These are phyloP conservation scores for Adenanthera pavonina DNA, from an alignment of 306 rosid genomes.

Conservation along the genomic window DNA sequence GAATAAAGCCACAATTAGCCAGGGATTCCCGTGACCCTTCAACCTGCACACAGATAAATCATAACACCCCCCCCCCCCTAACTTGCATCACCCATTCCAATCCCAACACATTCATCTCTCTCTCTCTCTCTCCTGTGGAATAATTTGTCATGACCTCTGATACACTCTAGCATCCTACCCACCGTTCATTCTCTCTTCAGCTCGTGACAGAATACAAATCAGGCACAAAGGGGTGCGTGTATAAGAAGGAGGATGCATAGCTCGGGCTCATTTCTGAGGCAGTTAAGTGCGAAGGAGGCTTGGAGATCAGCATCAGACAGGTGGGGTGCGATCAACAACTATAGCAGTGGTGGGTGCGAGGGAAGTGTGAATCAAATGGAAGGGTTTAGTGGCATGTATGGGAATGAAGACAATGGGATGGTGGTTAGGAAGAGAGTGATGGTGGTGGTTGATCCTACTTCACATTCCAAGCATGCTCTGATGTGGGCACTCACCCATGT, in stretches of 20 bases:
- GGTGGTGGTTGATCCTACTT: constrained; percentile 78
- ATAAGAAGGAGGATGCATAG: constrained; percentile 50
- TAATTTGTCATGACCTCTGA: constrained; percentile 17
- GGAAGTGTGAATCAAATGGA: constrained; percentile 60
- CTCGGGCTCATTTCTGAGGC: constrained; percentile 62
- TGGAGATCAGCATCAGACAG: constrained; percentile 69
- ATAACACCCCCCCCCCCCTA: neutral
- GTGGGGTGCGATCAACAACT: constrained; percentile 53
- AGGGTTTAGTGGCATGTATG: constrained; percentile 52
- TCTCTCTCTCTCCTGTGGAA: constrained; percentile 19
- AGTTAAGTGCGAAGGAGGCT: constrained; percentile 63
- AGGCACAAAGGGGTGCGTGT: constrained; percentile 23
- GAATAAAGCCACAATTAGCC: constrained; percentile 48
- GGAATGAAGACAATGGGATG: constrained; percentile 47
- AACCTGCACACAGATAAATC: constrained; percentile 45
- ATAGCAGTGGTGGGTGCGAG: constrained; percentile 37
- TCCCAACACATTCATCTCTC: constrained; percentile 2
- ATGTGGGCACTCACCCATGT: constrained; percentile 89
- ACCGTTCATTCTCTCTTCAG: constrained; percentile 35
- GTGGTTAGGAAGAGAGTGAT: constrained; percentile 74
- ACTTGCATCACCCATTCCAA: neutral
- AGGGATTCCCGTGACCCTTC: constrained; percentile 73
- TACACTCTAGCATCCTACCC: constrained; percentile 17
- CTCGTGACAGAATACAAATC: constrained; percentile 24
- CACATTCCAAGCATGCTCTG: constrained; percentile 82